Base-by-base conservation (phyloP, 1,139 yeast species). In the Kodamaea derodonti region DNA sequence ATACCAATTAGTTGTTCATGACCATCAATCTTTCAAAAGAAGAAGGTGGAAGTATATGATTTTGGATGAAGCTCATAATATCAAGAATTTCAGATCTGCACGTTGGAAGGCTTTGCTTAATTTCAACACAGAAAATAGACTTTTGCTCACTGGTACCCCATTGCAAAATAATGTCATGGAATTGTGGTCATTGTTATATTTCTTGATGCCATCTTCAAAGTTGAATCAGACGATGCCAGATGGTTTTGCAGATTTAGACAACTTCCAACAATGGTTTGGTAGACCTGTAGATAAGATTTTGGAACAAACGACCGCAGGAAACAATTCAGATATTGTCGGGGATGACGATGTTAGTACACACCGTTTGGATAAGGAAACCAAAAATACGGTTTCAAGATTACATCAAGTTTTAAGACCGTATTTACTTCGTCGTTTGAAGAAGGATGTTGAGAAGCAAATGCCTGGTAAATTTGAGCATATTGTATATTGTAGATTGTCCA, bases 361-460 rank as follows among this genome's bases (percentile, higher is more conserved):
- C 35, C 60, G 54, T 20, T 52, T 69, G 61, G 75, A 69, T 38
- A 72, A 67, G 29, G 98, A 92, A 52, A 86, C 97, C 0, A 76
- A 76, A 42, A 78, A 80, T 42, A 90, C 97, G 0, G 95, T 94
- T 16, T 70, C 86, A 7, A 84, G 95, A 51, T 69, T 94, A 37
- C 99, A 94, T 60, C 95, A 87, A 54, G 95, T 94, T 14, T 66
- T 94, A 47, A 74, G 98, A 42, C 99, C 99, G 0, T 94, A 92
- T 51, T 65, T 94, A 31, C 65, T 94, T 40, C 78, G 99, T 54
- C 80, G 99, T 45, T 72, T 94, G 51, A 94, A 94, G 56, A 88
- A 87, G 18, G 99, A 94, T 58, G 99, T 94, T 11, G 99, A 94
- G 51, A 87, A 92, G 56, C 98, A 94, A 60, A 92, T 94, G 98